Percentiles rank a stretch among this genome's conserved stretches.
phyloP scores from a whole-genome alignment of 768 basidiomycete genomes.

The Russula virescens region DNA sequence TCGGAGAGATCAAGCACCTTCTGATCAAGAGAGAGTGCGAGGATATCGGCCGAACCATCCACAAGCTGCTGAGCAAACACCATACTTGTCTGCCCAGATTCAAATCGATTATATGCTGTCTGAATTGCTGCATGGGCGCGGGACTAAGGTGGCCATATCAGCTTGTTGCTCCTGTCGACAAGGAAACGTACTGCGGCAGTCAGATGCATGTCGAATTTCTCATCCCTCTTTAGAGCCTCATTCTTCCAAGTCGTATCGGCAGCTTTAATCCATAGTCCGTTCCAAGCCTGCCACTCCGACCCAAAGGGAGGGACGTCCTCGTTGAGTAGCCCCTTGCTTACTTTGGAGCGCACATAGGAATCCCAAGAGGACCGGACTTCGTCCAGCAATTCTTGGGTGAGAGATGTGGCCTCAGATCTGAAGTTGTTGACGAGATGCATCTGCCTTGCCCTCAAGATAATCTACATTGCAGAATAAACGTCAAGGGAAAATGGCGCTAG shows the following conservation, averaged over 20 bases:
- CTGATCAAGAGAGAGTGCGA: constrained; percentile 66
- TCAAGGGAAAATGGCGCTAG: constrained; percentile 17
- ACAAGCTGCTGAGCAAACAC: constrained; percentile 55
- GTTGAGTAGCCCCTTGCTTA: constrained; percentile 58
- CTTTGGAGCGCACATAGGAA: constrained; percentile 53
- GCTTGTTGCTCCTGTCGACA: constrained; percentile 18
- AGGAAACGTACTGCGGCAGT: constrained; percentile 57
- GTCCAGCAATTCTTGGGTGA: constrained; percentile 54
- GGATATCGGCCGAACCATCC: constrained; percentile 68
- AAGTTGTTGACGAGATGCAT: constrained; percentile 65
- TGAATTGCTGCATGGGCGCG: constrained; percentile 50
- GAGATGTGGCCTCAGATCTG: constrained; percentile 43
- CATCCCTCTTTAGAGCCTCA: constrained; percentile 69
- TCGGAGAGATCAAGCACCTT: constrained; percentile 43
- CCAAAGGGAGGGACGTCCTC: constrained; percentile 43
- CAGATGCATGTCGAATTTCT: constrained; percentile 91
- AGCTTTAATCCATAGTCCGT: constrained; percentile 40
- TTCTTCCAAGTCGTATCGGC: constrained; percentile 56
- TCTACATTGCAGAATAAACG: constrained; percentile 44
- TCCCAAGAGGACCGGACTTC: constrained; percentile 60
- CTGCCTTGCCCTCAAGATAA: constrained; percentile 86
- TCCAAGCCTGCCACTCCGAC: constrained; percentile 50
- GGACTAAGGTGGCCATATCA: constrained; percentile 32
- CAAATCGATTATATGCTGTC: constrained; percentile 41
- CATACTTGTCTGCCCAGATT: constrained; percentile 36